These are phyloP conservation scores for Oxyria digyna DNA, from an alignment of 148 eudicot species.

Conservation along the genomic window DNA sequence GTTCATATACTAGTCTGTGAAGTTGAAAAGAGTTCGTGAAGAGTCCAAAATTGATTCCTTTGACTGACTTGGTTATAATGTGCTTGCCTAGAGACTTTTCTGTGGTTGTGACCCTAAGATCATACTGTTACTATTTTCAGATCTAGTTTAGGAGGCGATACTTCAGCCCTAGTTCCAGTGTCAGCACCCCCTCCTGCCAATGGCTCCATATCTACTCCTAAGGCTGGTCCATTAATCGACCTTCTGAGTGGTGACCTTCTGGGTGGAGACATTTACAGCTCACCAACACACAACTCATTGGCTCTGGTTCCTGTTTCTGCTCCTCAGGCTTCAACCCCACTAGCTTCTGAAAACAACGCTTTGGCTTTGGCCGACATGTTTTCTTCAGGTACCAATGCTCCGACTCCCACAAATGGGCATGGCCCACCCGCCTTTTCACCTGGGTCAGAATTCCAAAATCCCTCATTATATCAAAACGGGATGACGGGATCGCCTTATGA, in stretches of 20 bases:
- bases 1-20: not conserved
- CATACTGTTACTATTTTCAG: constrained; percentile 22
- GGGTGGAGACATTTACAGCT: constrained; percentile 54
- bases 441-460: constrained; percentile 56
- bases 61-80: not conserved
- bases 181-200: constrained; percentile 40
- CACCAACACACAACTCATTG: constrained; percentile 47
- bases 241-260: constrained; percentile 61
- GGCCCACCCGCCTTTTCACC: constrained; percentile 23
- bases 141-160: constrained; percentile 35
- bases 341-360: constrained; percentile 57
- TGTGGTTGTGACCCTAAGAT: not conserved
- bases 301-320: constrained; percentile 81
- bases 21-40: not conserved
- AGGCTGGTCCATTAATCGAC: constrained; percentile 46
- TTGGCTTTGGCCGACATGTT: constrained; percentile 88
- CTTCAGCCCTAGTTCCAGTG: constrained; percentile 19
- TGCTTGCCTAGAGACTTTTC: not conserved
- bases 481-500: constrained; percentile 32
- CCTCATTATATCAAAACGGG: constrained; percentile 45
- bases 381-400: constrained; percentile 27
- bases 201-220: constrained; percentile 41
- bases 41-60: not conserved
- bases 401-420: constrained; percentile 21
- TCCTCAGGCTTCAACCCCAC: constrained; percentile 56